Evolutionary conservation across 2,329 filamentous ascomycete genomes (phyloP), one percentile per base, ranked within the genome.

Genomic region (Massarina eburnea): DNA sequence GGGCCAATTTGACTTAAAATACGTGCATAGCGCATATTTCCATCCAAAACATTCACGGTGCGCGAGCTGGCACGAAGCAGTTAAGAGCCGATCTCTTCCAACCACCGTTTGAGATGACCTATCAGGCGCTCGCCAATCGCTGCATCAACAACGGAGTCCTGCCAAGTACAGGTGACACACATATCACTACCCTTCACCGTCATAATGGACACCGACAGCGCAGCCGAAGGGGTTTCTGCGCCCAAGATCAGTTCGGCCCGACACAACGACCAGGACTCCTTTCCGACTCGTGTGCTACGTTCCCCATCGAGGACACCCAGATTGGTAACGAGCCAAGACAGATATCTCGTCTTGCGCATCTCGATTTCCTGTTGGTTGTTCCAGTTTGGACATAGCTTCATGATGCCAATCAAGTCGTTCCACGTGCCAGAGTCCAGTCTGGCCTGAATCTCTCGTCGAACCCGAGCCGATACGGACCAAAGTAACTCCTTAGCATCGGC

Each of bases 291-390:
- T 8, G 18, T 21, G 27, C 39, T 27, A 10, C 30, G 14, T 30
- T 35, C 48, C 10, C 50, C 52, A 37, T 51, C 52, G 10, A 56
- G 20, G 19, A 56, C 48, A 10, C 52, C 47, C 12, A 54, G 39
- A 41, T 56, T 54, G 20, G 45, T 55, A 29, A 55, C 47, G 15
- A 55, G 45, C 52, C 50, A 55, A 26, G 52, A 53, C 8, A 55
- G 34, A 19, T 51, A 47, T 27, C 52, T 39, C 24, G 19, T 45
- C 39, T 24, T 46, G 6, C 34, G 39, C 19, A 36, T 34, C 43
- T 51, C 47, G 19, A 33, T 33, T 27, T 43, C 21, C 46, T 51
- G 47, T 38, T 51, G 45, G n/a, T 9, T 33, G 6, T 30, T 40
- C 52, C 50, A 55, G 41, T 48, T 41, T 15, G 36, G 36, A 17